Evolutionary conservation across 2,329 filamentous ascomycete species (phyloP), one percentile per base, ranked within the genome.

Genomic region (Corynespora cassiicola): DNA sequence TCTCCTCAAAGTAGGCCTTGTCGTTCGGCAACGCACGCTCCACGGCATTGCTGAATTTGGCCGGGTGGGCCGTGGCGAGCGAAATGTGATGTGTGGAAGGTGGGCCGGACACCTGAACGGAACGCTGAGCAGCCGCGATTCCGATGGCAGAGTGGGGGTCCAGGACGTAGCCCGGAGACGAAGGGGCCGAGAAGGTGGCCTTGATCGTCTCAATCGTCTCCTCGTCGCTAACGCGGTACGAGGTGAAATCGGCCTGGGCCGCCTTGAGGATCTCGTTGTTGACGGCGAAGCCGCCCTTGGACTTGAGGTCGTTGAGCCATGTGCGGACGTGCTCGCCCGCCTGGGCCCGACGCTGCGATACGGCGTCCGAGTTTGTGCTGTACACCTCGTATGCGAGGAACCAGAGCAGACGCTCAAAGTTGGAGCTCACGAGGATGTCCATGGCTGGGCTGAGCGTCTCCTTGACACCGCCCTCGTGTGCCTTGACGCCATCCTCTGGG

Each of bases 391-490:
- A 88, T 2, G 90, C 86, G 18, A 97, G 76, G 76, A 89, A 96
- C 92, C 92, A 97, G 8, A 99, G 78, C 5, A 99, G 78, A 20
- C 94, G 84, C 77, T 99, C 94, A 65, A 99, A 97, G 75, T 99
- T 99, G 67, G 87, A 94, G 16, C 87, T 92, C 9, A 97, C 91
- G 3, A 97, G 78, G 52, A 97, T 97, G 68, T 99, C 94, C 94
- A 99, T 97, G 29, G 94, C 94, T 0, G 94, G 94, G 55, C 87
- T 90, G 34, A 95, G 80, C 0, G 94, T 99, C 73, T 95, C 91
- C 73, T 90, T 91, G 47, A 92, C 90, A 23, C 88, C 89, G 28
- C 83, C 81, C 28, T 74, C 71, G 44, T 90, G 84, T 6, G 80
- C 79, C 55, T 83, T 80, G 12, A 70, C 79, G 17, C 81, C 81